Conservation (phyloP, 1,284 basidiomycete genomes). For the Sutorius eximius region DNA sequence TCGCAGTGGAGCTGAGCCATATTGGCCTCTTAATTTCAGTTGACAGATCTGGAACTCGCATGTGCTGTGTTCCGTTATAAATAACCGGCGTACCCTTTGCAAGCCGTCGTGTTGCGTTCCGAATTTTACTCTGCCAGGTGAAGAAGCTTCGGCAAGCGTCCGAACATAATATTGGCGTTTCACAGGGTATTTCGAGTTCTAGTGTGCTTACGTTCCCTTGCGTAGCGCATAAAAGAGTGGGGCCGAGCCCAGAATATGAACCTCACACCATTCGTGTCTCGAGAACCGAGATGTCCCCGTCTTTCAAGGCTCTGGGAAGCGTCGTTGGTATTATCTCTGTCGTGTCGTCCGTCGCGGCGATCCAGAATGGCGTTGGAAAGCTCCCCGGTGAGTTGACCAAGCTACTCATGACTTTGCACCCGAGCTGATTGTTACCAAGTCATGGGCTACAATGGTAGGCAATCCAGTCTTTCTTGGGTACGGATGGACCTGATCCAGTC, state of each 20-base stretch:
- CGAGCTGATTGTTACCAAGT: constrained; percentile 16
- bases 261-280: background rate
- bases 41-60: background rate
- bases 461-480: background rate
- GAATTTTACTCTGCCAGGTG: background rate
- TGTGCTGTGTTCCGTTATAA: background rate
- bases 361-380: constrained; percentile 35
- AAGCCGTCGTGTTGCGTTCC: background rate
- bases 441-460: constrained; percentile 35
- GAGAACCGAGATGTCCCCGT: constrained; percentile 14
- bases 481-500: background rate
- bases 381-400: constrained; percentile 26
- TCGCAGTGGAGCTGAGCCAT: background rate
- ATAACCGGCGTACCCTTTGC: background rate
- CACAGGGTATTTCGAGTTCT: constrained; percentile 2
- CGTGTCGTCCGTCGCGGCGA: constrained; percentile 17
- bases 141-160: constrained; percentile 3
- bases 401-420: background rate
- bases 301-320: constrained; percentile 5
- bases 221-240: constrained; percentile 8
- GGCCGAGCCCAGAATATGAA: background rate
- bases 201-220: background rate
- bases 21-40: background rate
- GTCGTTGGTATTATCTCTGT: constrained; percentile 14
- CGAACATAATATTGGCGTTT: background rate